Evolutionary conservation across 1,139 yeast genomes (phyloP).

Genomic region (Zygoascus hellenicus): DNA sequence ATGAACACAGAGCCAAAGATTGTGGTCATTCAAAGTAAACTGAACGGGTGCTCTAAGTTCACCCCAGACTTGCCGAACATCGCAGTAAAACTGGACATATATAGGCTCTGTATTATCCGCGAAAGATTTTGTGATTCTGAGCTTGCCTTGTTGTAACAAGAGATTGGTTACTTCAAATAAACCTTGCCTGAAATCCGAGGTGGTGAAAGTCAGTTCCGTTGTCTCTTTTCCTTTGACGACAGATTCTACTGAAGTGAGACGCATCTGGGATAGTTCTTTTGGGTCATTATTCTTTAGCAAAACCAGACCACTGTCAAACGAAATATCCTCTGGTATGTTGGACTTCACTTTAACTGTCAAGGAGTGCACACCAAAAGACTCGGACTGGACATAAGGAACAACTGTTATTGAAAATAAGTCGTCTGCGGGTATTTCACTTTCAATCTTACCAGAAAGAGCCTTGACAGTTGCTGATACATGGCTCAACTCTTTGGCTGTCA

Average conservation of each 20-base stretch:
- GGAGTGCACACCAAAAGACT: constrained; percentile 5
- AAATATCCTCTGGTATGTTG: constrained; percentile 13
- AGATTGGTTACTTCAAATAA: constrained; percentile 24
- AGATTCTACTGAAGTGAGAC: background rate
- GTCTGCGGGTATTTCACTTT: constrained; percentile 12
- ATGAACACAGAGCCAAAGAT: constrained; percentile 18
- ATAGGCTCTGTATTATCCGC: constrained; percentile 12
- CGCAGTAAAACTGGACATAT: constrained; percentile 21
- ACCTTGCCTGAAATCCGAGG: constrained; percentile 26
- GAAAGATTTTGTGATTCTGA: constrained; percentile 25
- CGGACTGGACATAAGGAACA: constrained; percentile 17
- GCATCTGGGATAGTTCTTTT: constrained; percentile 1
- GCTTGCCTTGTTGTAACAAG: constrained; percentile 23
- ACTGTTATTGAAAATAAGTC: constrained; percentile 20
- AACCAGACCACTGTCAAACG: constrained; percentile 18
- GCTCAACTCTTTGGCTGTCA: constrained; percentile 17
- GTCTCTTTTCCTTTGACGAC: constrained; percentile 5
- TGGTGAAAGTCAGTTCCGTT: constrained; percentile 19
- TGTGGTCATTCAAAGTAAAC: constrained; percentile 20
- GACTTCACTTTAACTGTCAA: constrained; percentile 5
- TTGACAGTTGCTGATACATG: constrained; percentile 20
- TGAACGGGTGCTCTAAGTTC: constrained; percentile 17
- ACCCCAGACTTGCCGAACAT: constrained; percentile 22
- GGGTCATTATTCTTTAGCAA: constrained; percentile 9
- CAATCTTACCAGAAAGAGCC: constrained; percentile 12